These are phyloP conservation scores for Forsythia suspensa DNA, from an alignment of 257 asterid species.

Conservation along the genomic window DNA sequence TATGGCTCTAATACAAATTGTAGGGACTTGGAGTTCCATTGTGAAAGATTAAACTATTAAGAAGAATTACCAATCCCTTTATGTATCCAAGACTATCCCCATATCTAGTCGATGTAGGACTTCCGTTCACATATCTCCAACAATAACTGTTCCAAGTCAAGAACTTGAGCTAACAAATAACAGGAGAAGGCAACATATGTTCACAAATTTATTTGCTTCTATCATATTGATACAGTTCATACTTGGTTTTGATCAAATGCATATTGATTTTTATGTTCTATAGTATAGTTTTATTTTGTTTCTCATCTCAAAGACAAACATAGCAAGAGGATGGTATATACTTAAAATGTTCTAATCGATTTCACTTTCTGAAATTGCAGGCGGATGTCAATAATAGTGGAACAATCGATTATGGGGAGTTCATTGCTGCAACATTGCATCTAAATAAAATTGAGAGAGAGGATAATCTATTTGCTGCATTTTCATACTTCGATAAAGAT, in stretches of 20 bases:
- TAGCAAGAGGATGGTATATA: background rate
- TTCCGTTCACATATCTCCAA: background rate
- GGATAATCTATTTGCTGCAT: slow-evolving; percentile 32
- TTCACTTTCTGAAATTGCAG: background rate
- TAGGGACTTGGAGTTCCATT: background rate
- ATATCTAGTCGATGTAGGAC: background rate
- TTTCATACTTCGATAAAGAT: slow-evolving; percentile 27
- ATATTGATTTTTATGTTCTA: no score
- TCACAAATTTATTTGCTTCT: background rate
- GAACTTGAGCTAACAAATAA: no score
- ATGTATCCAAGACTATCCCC: background rate
- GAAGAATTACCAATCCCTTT: background rate
- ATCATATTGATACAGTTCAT: background rate
- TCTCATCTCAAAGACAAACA: background rate
- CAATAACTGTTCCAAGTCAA: background rate
- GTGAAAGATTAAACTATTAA: background rate
- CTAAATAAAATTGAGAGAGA: slow-evolving; percentile 14
- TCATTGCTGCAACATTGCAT: slow-evolving; percentile 10
- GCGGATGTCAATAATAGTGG: slow-evolving; percentile 14
- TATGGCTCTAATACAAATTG: background rate
- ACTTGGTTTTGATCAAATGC: no score
- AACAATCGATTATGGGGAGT: slow-evolving; percentile 11
- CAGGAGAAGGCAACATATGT: background rate
- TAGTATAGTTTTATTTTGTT: background rate
- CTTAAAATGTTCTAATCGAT: background rate